Evolutionary conservation across 805 yeast species (phyloP), one percentile per base, ranked within the genome.

Genomic region (Starmerella roubikii): DNA sequence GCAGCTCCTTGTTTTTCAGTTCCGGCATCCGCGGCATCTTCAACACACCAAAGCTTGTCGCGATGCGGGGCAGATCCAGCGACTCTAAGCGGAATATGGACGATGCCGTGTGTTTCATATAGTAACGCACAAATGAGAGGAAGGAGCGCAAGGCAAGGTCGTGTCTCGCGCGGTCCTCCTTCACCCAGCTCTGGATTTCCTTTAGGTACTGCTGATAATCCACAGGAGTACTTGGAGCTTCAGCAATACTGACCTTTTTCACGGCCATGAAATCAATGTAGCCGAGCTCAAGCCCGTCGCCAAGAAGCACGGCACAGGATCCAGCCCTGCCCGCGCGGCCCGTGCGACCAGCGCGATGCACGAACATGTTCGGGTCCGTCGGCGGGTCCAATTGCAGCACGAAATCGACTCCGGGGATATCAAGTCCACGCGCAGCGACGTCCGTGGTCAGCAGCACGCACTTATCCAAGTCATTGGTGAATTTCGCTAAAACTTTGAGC

Each of bases 401-500:
- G 20, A 86, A 60, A 53, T 91, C 97, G 9, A 91, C 96, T 38
- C 86, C 91, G 0, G 94, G 93, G 22, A 91, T 78, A 62, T 91
- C 98, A 18, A 91, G 72, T 31, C 98, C 98, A 54, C 98, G 69
- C 0, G 97, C 95, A 0, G 98, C 96, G n/a, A 91, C 95, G 65
- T 91, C 98, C 0, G 98, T 91, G 2, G 98, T 85, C 59, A 91
- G 63, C 19, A 91, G 59, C 0, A 88, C 72, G 9, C 76, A 65
- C 46, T 74, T 76, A 3, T 60, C 58, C 7, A 55, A 52, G 4
- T 52, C 44, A 1, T 67, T 67, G 0, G 75, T 55, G 54, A 88
- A 91, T 25, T 58, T 61, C 10, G 66, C 65, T 32, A 88, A 61
- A 0, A 94, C 81, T 54, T 73, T 80, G 37, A 78, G 59, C 48